A percentile compares a stretch with the other conserved stretches of the same genome.
phyloP scores from a whole-genome alignment of 2,329 filamentous ascomycete species.

The Trichophyton schoenleinii region DNA sequence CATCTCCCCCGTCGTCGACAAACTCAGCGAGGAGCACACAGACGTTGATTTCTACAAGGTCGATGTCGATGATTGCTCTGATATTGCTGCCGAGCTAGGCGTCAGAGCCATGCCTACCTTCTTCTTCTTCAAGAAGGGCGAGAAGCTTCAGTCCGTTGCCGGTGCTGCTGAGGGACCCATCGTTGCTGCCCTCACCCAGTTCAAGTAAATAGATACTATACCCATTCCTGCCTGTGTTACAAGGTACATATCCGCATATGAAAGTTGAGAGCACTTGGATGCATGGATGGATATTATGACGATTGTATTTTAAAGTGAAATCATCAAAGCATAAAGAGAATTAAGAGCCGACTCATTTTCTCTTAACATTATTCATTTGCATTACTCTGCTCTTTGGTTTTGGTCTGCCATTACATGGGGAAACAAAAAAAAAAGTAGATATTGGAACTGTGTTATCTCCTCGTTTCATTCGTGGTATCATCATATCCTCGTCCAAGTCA shows the following conservation, averaged over 20 bases:
- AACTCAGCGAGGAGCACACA: slow-evolving; percentile 39
- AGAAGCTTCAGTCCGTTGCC: slow-evolving; percentile 19
- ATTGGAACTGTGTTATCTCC: neutral
- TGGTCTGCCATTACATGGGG: too few relatives aligned
- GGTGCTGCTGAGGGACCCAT: slow-evolving; percentile 62
- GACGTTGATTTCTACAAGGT: slow-evolving; percentile 43
- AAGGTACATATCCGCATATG: too few relatives aligned
- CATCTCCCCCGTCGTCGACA: slow-evolving; percentile 40
- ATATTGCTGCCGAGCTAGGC: slow-evolving; percentile 38
- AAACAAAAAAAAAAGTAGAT: neutral
- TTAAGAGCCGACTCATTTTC: too few relatives aligned
- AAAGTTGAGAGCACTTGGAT: too few relatives aligned
- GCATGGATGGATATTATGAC: too few relatives aligned
- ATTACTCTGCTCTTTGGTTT: too few relatives aligned
- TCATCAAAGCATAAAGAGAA: too few relatives aligned
- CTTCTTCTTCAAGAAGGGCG: slow-evolving; percentile 29
- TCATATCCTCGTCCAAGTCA: too few relatives aligned
- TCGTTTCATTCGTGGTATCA: neutral
- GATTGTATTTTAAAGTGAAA: too few relatives aligned
- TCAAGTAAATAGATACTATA: slow-evolving; percentile 2
- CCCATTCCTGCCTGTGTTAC: neutral
- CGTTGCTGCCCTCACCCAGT: slow-evolving; percentile 24
- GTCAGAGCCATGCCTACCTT: slow-evolving; percentile 39
- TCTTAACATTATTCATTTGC: too few relatives aligned
- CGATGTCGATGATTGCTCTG: slow-evolving; percentile 41